Base-by-base conservation (phyloP, 148 eudicot genomes). In the Amaranthus palmeri region DNA sequence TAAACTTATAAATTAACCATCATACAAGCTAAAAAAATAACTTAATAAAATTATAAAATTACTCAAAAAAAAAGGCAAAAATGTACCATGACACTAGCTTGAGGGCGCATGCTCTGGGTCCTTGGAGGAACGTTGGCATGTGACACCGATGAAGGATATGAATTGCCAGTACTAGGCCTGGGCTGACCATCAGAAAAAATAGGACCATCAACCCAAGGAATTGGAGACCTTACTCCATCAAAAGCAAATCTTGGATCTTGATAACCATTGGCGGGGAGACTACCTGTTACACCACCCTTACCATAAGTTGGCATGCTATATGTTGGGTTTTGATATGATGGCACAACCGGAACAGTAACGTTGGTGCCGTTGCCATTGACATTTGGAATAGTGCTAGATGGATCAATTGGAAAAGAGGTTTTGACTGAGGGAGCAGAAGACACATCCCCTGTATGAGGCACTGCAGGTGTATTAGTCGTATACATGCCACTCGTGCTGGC, bases 201-300 rank as follows among this genome's bases (percentile, higher is more conserved):
- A 3, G 83, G 73, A 25, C 36, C 72, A 71, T 86, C 90, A 11
- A 81, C 17, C 92, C 90, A 88, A 18, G 89, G 85, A 49, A 79
- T 59, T 1, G 92, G 88, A 53, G 88, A 84, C 65, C 74, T 76
- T 17, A 78, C 47, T 54, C 85, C 81, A 81, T 86, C 90, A 76
- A 69, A 81, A 5, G 79, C 78, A 78, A 68, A 88, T 71, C 89
- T 84, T 58, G 86, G 83, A 74, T 88, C 89, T 60, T 88, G 89
- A 79, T 80, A 88, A n/a, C 85, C 79, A 56, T 83, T 74, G 10
- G 77, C 18, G 41, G 86, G 75, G 65, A 83, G 46, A 69, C 76
- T 84, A 53, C 86, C 76, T 11, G 74, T 80, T 42, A 74, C 61
- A 17, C 71, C 73, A 71, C 82, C 80, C 61, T 81, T 75, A 50